Conservation (phyloP, 2,329 filamentous ascomycete genomes). For the Paraphoma chrysanthemicola region DNA sequence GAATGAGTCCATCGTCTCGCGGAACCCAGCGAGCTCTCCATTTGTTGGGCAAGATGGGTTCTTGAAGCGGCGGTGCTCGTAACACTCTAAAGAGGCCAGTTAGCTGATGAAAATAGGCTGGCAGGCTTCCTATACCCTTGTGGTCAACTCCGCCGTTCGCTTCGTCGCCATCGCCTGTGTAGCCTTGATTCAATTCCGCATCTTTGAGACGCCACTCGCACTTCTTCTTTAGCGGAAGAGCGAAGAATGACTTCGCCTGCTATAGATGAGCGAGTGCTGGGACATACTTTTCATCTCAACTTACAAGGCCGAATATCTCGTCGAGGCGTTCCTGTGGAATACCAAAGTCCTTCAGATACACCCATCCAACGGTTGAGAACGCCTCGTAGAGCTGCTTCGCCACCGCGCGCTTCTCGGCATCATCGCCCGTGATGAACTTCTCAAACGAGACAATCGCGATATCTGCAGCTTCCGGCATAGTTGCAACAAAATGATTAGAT, state of each 20-base stretch:
- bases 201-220: slow-evolving; percentile 46
- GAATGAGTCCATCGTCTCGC: slow-evolving; percentile 30
- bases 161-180: slow-evolving; percentile 47
- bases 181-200: slow-evolving; percentile 49
- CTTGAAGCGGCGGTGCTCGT: slow-evolving; percentile 29
- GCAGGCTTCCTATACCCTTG: slow-evolving; percentile 18
- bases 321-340: slow-evolving; percentile 43
- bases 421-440: slow-evolving; percentile 26
- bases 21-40: slow-evolving; percentile 30
- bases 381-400: slow-evolving; percentile 46
- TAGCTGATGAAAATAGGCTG: not conserved
- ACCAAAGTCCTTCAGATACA: slow-evolving; percentile 52
- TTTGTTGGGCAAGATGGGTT: slow-evolving; percentile 27
- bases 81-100: slow-evolving; percentile 14
- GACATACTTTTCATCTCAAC: slow-evolving; percentile 2
- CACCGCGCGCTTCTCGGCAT: slow-evolving; percentile 26
- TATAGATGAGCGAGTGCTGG: not conserved
- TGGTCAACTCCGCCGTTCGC: slow-evolving; percentile 38
- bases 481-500: not conserved
- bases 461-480: slow-evolving; percentile 19
- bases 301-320: slow-evolving; percentile 33
- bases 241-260: slow-evolving; percentile 45
- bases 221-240: slow-evolving; percentile 40
- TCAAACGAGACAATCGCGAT: slow-evolving; percentile 36
- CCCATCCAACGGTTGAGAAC: slow-evolving; percentile 50